Evolutionary conservation across 176 grass and related monocot genomes (phyloP), one percentile per base, ranked within the genome.

Genomic region (Cymbopogon citratus): DNA sequence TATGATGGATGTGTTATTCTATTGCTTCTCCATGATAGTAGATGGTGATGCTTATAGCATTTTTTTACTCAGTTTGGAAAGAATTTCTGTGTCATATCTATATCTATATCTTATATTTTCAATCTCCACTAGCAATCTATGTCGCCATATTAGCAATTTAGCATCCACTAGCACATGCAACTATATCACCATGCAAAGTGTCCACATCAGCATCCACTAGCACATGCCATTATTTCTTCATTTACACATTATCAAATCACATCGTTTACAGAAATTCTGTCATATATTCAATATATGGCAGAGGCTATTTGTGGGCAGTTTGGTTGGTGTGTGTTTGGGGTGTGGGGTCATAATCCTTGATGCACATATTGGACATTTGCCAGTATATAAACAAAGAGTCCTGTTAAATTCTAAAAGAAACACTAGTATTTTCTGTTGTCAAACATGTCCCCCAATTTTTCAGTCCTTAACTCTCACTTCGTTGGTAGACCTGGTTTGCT

Each of bases 1-100:
- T 98, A 86, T 81, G 44, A 23, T 61, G 13, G 45, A 27, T 39
- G 3, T 75, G 60, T 31, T 24, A 9, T 28, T 19, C 26, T 40
- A 35, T 26, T 45, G 45, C 34, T 79, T 69, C 41, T 15, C 39
- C 35, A 44, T 78, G 28, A 28, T 39, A 57, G 15, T 57, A 41
- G 9, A 70, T 39, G 31, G 15, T 9, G 1, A 54, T 71, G 75
- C 40, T 38, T 60, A 31, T 36, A 46, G 23, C 5, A 16, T 71
- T 59, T n/a, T n/a, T n/a, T n/a, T 78, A 66, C 15, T 71, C 24
- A 21, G 43, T 77, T 27, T 76, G 49, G 31, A 78, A 45, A 3
- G 26, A 64, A 27, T 71, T 71, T 44, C 2, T 2, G 31, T 41
- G 5, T 41, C 9, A 41, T 41, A 41, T 41, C 39, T 41, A 41